phyloP scores from a whole-genome alignment of 257 asterid genomes.

The Agastache rugosa region DNA sequence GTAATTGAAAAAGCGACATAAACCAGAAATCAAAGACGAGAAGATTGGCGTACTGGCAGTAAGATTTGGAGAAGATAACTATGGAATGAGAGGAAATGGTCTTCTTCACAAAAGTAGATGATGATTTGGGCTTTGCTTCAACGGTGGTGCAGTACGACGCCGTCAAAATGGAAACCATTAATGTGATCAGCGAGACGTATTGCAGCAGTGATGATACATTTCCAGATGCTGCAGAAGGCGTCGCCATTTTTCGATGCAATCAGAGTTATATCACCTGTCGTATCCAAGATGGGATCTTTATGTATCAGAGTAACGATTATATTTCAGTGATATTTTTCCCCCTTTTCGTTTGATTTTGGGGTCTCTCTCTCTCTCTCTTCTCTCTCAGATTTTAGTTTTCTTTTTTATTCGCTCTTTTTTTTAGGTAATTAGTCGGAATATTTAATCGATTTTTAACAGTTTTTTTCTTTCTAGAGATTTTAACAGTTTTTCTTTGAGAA shows the following conservation, averaged over 20 bases:
- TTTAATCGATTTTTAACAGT: too few relatives aligned
- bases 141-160: conserved; percentile 36
- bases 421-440: too few relatives aligned
- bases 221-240: conserved; percentile 19
- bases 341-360: not conserved
- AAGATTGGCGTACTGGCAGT: conserved; percentile 70
- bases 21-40: not conserved
- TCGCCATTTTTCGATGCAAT: conserved; percentile 46
- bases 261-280: conserved; percentile 25
- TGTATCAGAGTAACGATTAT: conserved; percentile 6
- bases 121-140: conserved; percentile 49
- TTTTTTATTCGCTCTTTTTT: not conserved
- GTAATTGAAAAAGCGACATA: not conserved
- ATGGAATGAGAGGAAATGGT: conserved; percentile 69
- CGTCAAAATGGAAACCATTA: conserved; percentile 39
- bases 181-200: conserved; percentile 36
- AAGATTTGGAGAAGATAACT: conserved; percentile 91
- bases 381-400: not conserved
- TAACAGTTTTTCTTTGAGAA: too few relatives aligned
- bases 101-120: conserved; percentile 59
- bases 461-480: too few relatives aligned
- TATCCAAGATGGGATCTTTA: conserved; percentile 32
- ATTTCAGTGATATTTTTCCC: conserved; percentile 2
- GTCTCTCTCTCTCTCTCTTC: not conserved
- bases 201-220: conserved; percentile 31